These are phyloP conservation scores for Colletotrichum kahawae DNA, from an alignment of 2,329 filamentous ascomycete species.

Conservation along the genomic window DNA sequence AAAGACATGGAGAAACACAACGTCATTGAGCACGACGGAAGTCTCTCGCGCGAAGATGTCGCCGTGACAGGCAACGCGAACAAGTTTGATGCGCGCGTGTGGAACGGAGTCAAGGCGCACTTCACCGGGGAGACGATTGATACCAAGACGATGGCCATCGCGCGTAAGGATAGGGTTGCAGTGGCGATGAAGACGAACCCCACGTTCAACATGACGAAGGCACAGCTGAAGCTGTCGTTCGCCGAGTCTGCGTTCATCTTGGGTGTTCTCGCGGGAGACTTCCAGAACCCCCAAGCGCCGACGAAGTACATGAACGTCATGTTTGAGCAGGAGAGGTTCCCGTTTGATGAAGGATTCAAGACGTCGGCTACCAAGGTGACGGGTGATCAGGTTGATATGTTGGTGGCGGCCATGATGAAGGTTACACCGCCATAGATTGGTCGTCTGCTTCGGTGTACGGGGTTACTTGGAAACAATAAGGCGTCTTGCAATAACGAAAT, in stretches of 20 bases:
- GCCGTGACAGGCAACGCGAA: constrained; percentile 1
- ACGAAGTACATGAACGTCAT: background rate
- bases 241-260: background rate
- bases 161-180: constrained; percentile 41
- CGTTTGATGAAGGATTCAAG: background rate
- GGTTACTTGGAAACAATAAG: background rate
- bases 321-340: background rate
- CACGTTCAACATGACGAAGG: background rate
- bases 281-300: background rate
- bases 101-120: background rate
- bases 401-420: background rate
- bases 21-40: constrained; percentile 37
- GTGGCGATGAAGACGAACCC: background rate
- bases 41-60: constrained; percentile 31
- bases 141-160: background rate
- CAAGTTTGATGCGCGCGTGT: background rate
- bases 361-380: background rate
- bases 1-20: constrained; percentile 16
- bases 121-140: background rate
- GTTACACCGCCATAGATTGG: background rate
- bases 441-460: background rate
- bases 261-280: background rate
- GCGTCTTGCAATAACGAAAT: background rate
- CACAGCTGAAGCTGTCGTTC: background rate
- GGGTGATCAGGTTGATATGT: background rate